Percentiles rank a stretch among this genome's conserved stretches.
phyloP scores from a whole-genome alignment of 768 basidiomycete species.

The Mycena crocata region DNA sequence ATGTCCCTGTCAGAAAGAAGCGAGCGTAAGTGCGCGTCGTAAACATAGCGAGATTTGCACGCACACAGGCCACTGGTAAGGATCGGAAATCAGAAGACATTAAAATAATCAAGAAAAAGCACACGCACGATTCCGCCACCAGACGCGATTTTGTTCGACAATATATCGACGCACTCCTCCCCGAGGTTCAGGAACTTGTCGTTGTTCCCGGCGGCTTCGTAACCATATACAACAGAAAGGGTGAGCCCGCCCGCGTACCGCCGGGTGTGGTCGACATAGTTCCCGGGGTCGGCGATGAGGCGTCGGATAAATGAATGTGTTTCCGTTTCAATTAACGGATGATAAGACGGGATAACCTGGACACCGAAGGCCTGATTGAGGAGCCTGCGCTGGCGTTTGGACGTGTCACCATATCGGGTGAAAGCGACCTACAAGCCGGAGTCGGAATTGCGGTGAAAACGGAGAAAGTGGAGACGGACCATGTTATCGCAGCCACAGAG shows the following conservation, averaged over 20 bases:
- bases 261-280: slow-evolving; percentile 50
- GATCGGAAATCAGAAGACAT: slow-evolving; percentile 3
- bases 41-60: background rate
- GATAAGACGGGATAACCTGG: slow-evolving; percentile 64
- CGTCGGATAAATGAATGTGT: slow-evolving; percentile 68
- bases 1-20: slow-evolving; percentile 37
- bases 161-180: slow-evolving; percentile 53
- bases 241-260: slow-evolving; percentile 57
- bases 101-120: slow-evolving; percentile 53
- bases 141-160: slow-evolving; percentile 57
- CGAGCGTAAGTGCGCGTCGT: background rate
- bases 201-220: slow-evolving; percentile 51
- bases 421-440: slow-evolving; percentile 62
- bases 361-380: slow-evolving; percentile 73
- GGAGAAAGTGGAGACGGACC: slow-evolving; percentile 47
- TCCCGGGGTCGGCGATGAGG: slow-evolving; percentile 58
- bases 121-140: slow-evolving; percentile 58
- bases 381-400: slow-evolving; percentile 73
- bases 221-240: slow-evolving; percentile 56
- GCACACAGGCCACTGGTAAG: slow-evolving; percentile 29
- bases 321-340: slow-evolving; percentile 66
- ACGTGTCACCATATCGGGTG: slow-evolving; percentile 71
- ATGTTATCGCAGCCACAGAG: slow-evolving; percentile 81
- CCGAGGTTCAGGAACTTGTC: slow-evolving; percentile 56
- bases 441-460: slow-evolving; percentile 15